Percentiles rank a stretch among this genome's conserved stretches.
Conservation (phyloP, 371 early-diverging fungal species). For the Zopfochytrium polystomum region DNA sequence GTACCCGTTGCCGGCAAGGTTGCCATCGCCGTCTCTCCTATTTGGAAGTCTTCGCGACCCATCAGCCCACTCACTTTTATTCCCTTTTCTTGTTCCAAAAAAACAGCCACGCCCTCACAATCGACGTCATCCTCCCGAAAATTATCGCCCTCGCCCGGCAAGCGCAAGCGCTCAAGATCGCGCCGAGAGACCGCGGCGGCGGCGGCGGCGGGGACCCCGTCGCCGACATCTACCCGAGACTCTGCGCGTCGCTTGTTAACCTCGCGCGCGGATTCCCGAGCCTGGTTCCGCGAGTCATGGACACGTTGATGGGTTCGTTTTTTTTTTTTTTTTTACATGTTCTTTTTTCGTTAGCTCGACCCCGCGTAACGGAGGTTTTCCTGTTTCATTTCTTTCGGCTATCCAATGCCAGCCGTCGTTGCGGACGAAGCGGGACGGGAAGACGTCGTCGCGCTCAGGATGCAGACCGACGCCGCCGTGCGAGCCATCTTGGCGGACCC, state of each 20-base stretch:
- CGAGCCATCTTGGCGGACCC: too few species aligned
- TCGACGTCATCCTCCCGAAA: constrained; percentile 4
- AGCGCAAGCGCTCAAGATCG: background rate
- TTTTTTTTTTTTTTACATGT: background rate
- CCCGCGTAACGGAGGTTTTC: too few species aligned
- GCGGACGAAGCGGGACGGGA: too few species aligned
- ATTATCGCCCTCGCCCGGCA: background rate
- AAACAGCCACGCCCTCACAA: background rate
- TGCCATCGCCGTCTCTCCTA: background rate
- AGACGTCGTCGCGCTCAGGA: too few species aligned
- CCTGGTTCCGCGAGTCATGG: constrained; percentile 3
- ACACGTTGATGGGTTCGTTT: background rate
- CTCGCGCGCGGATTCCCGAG: constrained; percentile 12
- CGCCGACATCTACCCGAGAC: background rate
- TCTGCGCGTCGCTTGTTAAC: background rate
- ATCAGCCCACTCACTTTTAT: too few species aligned
- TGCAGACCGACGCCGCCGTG: too few species aligned
- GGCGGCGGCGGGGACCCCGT: background rate
- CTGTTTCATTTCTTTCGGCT: too few species aligned
- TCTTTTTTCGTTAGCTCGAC: background rate
- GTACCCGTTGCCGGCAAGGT: constrained; percentile 49
- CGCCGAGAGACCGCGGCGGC: background rate
- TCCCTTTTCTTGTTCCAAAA: background rate
- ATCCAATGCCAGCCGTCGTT: too few species aligned
- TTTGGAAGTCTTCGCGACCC: too few species aligned